These are phyloP conservation scores for Rhodotorula glutinis DNA, from an alignment of 1,284 basidiomycete genomes.

Conservation along the genomic window DNA sequence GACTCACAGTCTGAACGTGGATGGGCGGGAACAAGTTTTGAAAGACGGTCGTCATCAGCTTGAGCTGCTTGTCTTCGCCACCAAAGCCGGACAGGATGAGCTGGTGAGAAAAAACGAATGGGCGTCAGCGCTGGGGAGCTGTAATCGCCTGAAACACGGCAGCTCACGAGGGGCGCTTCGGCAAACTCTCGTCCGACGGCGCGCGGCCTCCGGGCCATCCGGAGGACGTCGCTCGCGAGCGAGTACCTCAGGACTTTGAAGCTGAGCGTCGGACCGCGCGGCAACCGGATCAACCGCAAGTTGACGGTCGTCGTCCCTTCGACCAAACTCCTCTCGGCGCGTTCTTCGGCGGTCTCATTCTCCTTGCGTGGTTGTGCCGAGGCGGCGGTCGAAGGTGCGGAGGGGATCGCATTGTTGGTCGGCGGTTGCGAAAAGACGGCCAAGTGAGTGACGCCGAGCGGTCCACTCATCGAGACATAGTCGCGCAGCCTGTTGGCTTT, in stretches of 20 bases:
- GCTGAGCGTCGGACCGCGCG: slow-evolving; percentile 87
- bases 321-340: slow-evolving; percentile 61
- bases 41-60: slow-evolving; percentile 55
- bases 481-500: slow-evolving; percentile 90
- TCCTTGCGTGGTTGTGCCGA: background rate
- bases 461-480: slow-evolving; percentile 87
- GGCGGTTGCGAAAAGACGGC: slow-evolving; percentile 64
- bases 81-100: slow-evolving; percentile 54
- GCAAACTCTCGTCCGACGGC: slow-evolving; percentile 81
- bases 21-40: slow-evolving; percentile 57
- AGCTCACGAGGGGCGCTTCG: slow-evolving; percentile 73
- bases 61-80: slow-evolving; percentile 52
- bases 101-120: too few relatives aligned
- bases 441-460: slow-evolving; percentile 87
- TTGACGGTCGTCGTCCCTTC: slow-evolving; percentile 73
- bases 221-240: slow-evolving; percentile 75
- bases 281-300: slow-evolving; percentile 81
- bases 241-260: slow-evolving; percentile 92
- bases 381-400: background rate
- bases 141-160: too few relatives aligned
- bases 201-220: slow-evolving; percentile 63
- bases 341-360: slow-evolving; percentile 35
- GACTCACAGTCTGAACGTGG: slow-evolving; percentile 54
- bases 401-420: slow-evolving; percentile 1
- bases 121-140: too few relatives aligned